Conservation (phyloP, 768 basidiomycete species). For the Trametes sanguinea region DNA sequence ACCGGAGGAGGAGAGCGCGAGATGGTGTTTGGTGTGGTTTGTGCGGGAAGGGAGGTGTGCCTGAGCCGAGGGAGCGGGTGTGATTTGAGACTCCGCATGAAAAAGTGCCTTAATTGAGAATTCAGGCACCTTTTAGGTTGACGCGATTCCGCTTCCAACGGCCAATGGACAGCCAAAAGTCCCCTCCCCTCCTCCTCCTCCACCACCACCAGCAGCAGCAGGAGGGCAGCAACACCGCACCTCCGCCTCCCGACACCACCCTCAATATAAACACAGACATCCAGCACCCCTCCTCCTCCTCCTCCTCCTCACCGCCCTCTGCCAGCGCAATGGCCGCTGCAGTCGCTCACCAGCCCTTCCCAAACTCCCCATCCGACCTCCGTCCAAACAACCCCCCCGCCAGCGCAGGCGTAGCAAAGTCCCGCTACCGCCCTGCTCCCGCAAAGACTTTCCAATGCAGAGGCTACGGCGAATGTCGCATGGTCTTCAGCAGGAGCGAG, state of each 20-base stretch:
- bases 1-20: conserved; percentile 11
- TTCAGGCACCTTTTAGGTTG: conserved; percentile 31
- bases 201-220: not conserved
- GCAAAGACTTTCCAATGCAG: conserved; percentile 95
- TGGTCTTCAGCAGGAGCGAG: conserved; percentile 96
- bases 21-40: too few relatives aligned
- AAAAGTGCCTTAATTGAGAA: conserved; percentile 30
- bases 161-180: conserved; percentile 28
- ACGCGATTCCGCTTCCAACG: conserved; percentile 16
- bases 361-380: conserved; percentile 15
- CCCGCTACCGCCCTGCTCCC: conserved; percentile 76
- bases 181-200: not conserved
- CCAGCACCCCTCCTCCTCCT: too few relatives aligned
- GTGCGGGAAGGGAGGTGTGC: conserved; percentile 8
- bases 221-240: not conserved
- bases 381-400: conserved; percentile 10
- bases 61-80: conserved; percentile 20
- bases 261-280: not conserved
- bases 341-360: conserved; percentile 26
- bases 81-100: conserved; percentile 20
- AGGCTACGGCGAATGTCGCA: conserved; percentile 92
- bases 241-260: not conserved
- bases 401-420: conserved; percentile 38
- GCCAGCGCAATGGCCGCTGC: conserved; percentile 29
- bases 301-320: not conserved